Conservation (phyloP, 2,329 filamentous ascomycete species). For the Gnomoniopsis sp. region DNA sequence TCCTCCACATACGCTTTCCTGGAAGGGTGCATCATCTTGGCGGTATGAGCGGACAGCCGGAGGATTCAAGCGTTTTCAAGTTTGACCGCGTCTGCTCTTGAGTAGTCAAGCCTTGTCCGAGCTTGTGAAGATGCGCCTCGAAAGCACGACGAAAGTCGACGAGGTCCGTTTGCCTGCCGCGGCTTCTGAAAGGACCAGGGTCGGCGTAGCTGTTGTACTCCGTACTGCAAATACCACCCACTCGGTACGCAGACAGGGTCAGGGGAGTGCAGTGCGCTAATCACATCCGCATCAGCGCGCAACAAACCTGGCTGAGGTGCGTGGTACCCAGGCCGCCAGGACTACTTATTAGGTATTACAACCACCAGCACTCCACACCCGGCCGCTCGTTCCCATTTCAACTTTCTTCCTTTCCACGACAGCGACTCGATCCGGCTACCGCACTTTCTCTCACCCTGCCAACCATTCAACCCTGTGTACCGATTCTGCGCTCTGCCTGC, state of each 20-base stretch:
- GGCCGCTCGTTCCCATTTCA: not conserved
- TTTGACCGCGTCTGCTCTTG: not conserved
- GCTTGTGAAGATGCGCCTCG: too few relatives aligned
- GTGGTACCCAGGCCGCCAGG: too few relatives aligned
- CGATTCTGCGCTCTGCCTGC: not conserved
- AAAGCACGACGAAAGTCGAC: not conserved
- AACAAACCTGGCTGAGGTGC: conserved; percentile 9
- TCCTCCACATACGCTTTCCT: conserved; percentile 95
- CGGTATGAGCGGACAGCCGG: not conserved
- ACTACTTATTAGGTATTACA: not conserved
- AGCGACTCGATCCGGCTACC: not conserved
- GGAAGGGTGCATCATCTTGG: conserved; percentile 75
- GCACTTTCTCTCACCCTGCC: not conserved
- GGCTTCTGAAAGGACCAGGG: not conserved
- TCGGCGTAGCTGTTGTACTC: not conserved
- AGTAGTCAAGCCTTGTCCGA: not conserved
- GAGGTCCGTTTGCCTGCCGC: not conserved
- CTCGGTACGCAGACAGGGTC: not conserved
- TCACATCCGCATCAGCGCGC: conserved; percentile 3
- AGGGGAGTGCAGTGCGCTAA: not conserved
- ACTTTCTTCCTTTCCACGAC: conserved; percentile 1
- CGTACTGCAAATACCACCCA: not conserved
- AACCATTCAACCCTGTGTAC: not conserved
- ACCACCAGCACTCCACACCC: too few relatives aligned
- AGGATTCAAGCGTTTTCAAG: not conserved